Conservation (phyloP, 305 asterid genomes). For the Fraxinus floribunda region DNA sequence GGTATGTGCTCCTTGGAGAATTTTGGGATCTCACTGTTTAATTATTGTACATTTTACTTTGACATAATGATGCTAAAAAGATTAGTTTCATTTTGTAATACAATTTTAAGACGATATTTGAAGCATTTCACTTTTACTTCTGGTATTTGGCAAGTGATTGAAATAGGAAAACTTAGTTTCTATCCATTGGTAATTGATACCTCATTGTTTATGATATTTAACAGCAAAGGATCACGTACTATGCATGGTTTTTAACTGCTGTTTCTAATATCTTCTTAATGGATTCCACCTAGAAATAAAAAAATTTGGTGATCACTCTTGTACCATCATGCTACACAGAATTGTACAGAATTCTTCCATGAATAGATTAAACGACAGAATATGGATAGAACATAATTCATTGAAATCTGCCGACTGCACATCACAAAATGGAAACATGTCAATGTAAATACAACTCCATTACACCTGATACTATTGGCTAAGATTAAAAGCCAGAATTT, state of each 20-base stretch:
- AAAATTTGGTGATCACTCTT: too few species aligned
- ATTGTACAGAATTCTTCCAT: too few species aligned
- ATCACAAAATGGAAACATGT: constrained; percentile 37
- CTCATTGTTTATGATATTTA: not conserved
- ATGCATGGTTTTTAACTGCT: too few species aligned
- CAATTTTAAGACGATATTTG: not conserved
- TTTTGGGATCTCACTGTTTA: not conserved
- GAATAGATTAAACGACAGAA: not conserved
- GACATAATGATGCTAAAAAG: not conserved
- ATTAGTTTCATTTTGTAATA: not conserved
- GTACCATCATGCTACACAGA: too few species aligned
- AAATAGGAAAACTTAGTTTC: not conserved
- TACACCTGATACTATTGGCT: not conserved
- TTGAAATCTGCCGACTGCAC: constrained; percentile 68
- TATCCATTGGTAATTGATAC: not conserved
- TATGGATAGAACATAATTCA: constrained; percentile 30
- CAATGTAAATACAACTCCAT: constrained; percentile 2
- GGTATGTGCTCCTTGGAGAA: not conserved
- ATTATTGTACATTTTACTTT: not conserved
- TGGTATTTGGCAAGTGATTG: not conserved
- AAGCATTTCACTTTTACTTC: not conserved
- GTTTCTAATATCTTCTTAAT: too few species aligned
- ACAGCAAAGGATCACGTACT: not conserved
- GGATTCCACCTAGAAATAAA: too few species aligned
- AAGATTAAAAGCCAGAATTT: not conserved